Conservation (phyloP, 768 basidiomycete species). For the Boletus sp. region DNA sequence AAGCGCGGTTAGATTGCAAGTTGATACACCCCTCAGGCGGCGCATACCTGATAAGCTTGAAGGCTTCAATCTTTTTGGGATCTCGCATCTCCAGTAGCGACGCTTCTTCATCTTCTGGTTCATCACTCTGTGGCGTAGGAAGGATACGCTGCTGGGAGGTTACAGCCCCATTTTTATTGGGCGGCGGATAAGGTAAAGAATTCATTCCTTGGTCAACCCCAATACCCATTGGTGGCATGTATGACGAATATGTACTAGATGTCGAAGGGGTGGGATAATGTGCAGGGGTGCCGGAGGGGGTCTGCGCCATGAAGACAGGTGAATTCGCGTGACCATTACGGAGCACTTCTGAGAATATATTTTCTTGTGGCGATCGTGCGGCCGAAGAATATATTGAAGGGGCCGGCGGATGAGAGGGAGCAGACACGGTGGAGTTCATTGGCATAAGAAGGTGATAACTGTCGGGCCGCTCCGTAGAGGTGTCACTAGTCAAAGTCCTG, state of each 20-base stretch:
- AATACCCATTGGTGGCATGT: constrained; percentile 58
- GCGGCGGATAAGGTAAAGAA: constrained; percentile 48
- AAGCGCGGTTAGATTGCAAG: constrained; percentile 1
- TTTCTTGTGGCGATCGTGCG: constrained; percentile 45
- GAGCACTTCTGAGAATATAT: constrained; percentile 62
- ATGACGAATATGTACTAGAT: constrained; percentile 38
- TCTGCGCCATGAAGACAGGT: constrained; percentile 58
- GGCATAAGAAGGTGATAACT: constrained; percentile 58
- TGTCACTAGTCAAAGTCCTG: constrained; percentile 40
- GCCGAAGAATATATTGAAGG: constrained; percentile 45
- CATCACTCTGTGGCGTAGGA: constrained; percentile 32
- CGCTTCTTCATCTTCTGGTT: constrained; percentile 55
- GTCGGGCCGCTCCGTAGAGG: constrained; percentile 40
- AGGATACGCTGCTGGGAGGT: constrained; percentile 26
- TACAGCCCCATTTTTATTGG: constrained; percentile 30
- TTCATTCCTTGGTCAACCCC: constrained; percentile 54
- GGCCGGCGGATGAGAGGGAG: constrained; percentile 30
- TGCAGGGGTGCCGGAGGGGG: constrained; percentile 39
- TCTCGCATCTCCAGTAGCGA: constrained; percentile 40
- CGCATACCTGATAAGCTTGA: constrained; percentile 76
- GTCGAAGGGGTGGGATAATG: constrained; percentile 44
- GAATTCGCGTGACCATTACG: constrained; percentile 49
- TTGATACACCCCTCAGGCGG: not conserved
- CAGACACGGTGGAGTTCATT: constrained; percentile 42
- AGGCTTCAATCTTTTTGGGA: constrained; percentile 74